Evolutionary conservation across 2,329 filamentous ascomycete species (phyloP).

Genomic region (Pseudocercospora pini-densiflorae): DNA sequence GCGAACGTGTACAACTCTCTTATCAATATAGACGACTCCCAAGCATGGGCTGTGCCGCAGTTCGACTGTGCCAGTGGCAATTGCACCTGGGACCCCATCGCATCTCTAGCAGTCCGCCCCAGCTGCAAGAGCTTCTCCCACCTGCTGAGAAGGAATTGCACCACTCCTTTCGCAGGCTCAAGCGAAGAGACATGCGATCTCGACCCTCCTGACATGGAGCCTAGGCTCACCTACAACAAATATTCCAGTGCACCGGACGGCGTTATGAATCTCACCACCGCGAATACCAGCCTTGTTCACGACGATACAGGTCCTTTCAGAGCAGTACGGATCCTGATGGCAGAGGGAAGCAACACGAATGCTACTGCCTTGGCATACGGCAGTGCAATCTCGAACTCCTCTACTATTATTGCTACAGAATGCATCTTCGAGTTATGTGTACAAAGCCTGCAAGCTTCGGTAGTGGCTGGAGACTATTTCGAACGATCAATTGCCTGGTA

Average conservation of each 20-base stretch:
- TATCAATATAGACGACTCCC: background rate
- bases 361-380: background rate
- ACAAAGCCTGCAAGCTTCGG: background rate
- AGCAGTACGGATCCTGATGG: background rate
- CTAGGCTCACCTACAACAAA: background rate
- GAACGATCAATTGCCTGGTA: background rate
- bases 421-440: background rate
- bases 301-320: background rate
- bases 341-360: background rate
- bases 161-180: background rate
- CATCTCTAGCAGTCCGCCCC: background rate
- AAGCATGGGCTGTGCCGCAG: background rate
- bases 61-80: background rate
- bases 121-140: background rate
- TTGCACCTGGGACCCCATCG: background rate
- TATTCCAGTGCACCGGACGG: background rate
- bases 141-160: background rate
- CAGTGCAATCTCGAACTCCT: background rate
- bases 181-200: background rate
- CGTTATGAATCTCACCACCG: background rate
- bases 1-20: background rate
- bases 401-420: background rate
- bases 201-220: too few species aligned
- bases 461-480: background rate
- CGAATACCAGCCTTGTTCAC: background rate